Percentiles rank a stretch among this genome's conserved stretches.
Conservation (phyloP, 129 eudicot species). For the Flaveria sonorensis region DNA sequence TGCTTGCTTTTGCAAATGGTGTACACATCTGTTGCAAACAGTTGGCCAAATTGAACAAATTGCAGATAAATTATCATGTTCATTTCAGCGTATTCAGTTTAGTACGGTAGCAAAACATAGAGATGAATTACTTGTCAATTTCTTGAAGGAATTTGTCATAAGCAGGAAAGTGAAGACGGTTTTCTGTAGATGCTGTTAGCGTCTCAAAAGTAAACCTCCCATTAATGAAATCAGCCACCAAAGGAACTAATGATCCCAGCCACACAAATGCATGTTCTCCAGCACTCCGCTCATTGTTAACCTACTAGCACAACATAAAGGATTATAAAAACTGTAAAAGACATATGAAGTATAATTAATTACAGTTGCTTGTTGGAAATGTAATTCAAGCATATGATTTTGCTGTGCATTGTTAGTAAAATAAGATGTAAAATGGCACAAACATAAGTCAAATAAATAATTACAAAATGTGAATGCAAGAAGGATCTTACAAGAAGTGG, state of each 20-base stretch:
- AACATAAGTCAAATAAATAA: neutral
- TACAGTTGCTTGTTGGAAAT: conserved; percentile 9
- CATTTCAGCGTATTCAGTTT: neutral
- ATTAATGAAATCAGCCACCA: conserved; percentile 66
- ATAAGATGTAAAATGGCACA: conserved; percentile 10
- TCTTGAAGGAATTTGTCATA: conserved; percentile 71
- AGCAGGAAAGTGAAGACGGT: conserved; percentile 78
- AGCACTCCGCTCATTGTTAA: conserved; percentile 60
- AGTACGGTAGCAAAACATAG: neutral
- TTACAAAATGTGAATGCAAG: neutral
- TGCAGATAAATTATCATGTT: neutral
- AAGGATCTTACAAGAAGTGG: conserved; percentile 79
- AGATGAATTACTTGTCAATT: conserved; percentile 50
- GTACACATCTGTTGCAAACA: conserved; percentile 53
- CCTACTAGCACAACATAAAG: conserved; percentile 43
- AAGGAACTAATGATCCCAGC: conserved; percentile 72
- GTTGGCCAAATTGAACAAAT: conserved; percentile 2
- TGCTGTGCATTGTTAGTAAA: neutral
- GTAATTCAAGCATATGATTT: neutral
- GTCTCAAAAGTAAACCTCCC: conserved; percentile 79
- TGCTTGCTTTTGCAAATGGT: conserved; percentile 76
- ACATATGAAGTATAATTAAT: conserved; percentile 8
- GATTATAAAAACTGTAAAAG: neutral
- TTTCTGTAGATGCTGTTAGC: conserved; percentile 67
- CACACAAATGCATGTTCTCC: conserved; percentile 85